These are phyloP conservation scores for Metarhizium album DNA, from an alignment of 2,329 filamentous ascomycete species.

Conservation along the genomic window DNA sequence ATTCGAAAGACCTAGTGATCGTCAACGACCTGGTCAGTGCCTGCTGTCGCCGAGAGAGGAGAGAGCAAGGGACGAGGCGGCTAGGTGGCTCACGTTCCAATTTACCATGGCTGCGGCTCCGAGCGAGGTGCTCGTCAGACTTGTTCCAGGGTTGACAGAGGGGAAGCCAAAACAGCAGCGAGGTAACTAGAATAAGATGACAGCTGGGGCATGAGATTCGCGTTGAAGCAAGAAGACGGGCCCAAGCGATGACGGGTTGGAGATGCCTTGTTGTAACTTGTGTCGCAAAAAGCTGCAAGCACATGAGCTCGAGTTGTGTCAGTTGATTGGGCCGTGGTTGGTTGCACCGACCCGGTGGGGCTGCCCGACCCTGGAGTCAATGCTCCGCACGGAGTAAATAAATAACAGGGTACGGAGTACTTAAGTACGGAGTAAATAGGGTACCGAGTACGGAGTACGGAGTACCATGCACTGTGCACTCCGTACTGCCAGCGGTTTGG, in stretches of 20 bases:
- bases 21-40: background rate
- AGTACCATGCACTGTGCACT: too few relatives aligned
- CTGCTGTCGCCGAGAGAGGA: background rate
- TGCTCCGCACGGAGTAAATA: too few relatives aligned
- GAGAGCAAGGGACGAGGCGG: background rate
- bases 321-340: too few relatives aligned
- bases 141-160: too few relatives aligned
- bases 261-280: background rate
- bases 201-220: background rate
- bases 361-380: too few relatives aligned
- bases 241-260: background rate
- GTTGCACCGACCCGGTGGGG: too few relatives aligned
- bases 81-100: slow-evolving; percentile 26
- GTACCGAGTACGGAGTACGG: too few relatives aligned
- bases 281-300: background rate
- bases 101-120: slow-evolving; percentile 24
- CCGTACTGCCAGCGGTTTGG: too few relatives aligned
- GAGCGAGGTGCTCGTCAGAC: slow-evolving; percentile 4
- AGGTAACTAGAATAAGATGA: background rate
- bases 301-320: background rate
- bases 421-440: too few relatives aligned
- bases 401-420: too few relatives aligned
- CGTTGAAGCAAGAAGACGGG: background rate
- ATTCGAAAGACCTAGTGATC: slow-evolving; percentile 55
- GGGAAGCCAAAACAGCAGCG: background rate